Evolutionary conservation across 306 rosid genomes (phyloP).

Genomic region (Pterocarpus santalinus): DNA sequence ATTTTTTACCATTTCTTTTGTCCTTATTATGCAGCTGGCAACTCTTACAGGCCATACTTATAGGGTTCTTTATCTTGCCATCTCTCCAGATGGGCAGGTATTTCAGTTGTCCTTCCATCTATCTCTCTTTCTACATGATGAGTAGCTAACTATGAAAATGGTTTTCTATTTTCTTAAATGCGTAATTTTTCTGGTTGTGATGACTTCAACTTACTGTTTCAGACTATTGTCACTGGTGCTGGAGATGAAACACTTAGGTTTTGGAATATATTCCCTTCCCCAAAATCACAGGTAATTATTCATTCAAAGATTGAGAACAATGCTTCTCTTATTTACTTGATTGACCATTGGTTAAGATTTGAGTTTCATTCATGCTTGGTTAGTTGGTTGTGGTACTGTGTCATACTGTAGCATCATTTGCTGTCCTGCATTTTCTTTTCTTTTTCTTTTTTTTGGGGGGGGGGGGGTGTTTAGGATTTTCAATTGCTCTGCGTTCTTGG

Average conservation of each 20-base stretch:
- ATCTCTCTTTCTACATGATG: neutral
- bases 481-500: neutral
- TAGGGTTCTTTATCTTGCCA: constrained; percentile 90
- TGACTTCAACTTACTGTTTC: constrained; percentile 41
- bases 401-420: neutral
- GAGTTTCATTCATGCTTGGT: neutral
- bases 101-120: neutral
- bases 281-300: constrained; percentile 82
- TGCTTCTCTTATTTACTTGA: neutral
- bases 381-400: neutral
- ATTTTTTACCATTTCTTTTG: constrained; percentile 7
- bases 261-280: constrained; percentile 93
- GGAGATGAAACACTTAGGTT: constrained; percentile 96
- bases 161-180: constrained; percentile 17
- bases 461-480: neutral
- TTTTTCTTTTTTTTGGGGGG: neutral
- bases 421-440: neutral
- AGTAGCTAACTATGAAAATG: neutral
- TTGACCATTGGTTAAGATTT: neutral
- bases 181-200: constrained; percentile 21
- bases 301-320: neutral
- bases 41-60: constrained; percentile 89
- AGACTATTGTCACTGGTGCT: constrained; percentile 96
- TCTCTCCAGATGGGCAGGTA: constrained; percentile 97
- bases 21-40: constrained; percentile 67